phyloP scores from a whole-genome alignment of 192 early-diverging fungal genomes.

The Rhizoclosmatium globosum region DNA sequence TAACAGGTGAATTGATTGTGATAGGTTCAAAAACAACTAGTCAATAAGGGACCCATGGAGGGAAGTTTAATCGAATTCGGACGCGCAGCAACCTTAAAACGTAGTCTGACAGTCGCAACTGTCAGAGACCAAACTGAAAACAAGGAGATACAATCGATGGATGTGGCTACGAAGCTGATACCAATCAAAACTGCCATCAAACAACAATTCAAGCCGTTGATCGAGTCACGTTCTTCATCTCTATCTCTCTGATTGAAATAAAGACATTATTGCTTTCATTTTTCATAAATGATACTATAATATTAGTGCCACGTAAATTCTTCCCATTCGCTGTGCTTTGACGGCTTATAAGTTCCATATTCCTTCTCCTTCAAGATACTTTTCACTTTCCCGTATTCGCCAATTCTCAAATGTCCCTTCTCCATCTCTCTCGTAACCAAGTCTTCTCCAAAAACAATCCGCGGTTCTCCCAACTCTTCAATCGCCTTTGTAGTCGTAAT shows the following conservation, averaged over 20 bases:
- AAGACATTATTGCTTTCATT: too few relatives aligned
- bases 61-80: conserved; percentile 4
- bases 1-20: background rate
- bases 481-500: conserved; percentile 2
- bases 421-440: conserved; percentile 20
- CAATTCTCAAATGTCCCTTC: conserved; percentile 33
- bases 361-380: conserved; percentile 14
- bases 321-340: background rate
- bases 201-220: background rate
- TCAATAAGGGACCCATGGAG: conserved; percentile 34
- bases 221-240: background rate
- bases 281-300: background rate
- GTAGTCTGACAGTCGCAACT: background rate
- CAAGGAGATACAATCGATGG: too few relatives aligned
- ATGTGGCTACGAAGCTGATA: background rate
- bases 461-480: conserved; percentile 16
- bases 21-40: conserved; percentile 22
- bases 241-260: background rate
- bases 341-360: conserved; percentile 3
- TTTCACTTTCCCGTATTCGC: conserved; percentile 29
- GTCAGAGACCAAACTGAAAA: too few relatives aligned
- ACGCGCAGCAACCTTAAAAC: background rate
- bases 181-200: background rate
- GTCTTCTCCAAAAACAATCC: conserved; percentile 34
- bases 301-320: conserved; percentile 8